Base-by-base conservation (phyloP, 139 green algal species). In the Chlamydomonas asymmetrica region DNA sequence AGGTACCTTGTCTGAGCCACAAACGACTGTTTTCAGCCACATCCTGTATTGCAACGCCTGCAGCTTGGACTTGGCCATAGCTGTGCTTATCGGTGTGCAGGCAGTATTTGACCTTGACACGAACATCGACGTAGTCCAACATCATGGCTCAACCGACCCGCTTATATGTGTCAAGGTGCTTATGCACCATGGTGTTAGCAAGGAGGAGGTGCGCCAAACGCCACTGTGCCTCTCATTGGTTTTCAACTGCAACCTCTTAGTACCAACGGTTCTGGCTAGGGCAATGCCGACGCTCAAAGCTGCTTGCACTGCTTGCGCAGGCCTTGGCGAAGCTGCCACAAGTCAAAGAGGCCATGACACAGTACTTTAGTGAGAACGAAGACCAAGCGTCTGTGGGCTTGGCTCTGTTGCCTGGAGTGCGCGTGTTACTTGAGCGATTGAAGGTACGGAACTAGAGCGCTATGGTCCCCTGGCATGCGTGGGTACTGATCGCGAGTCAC, bases 131-230 rank as follows among this genome's bases (percentile, higher is more conserved):
- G 79, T 80, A 22, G 56, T 76, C 8, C 20, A 35, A 22, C 70
- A 80, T 29, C 75, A 87, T 20, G 81, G 75, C 23, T 73, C 56
- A 37, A 85, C 86, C 1, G 88, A 91, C 52, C 85, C 88, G 0
- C 79, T 92, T 8, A 89, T 91, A 38, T 49, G 82, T 0, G 74
- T 91, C 66, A 87, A 87, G 72, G 84, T 92, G 5, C 39, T 90
- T 31, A 68, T 84, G 43, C 71, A 83, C 65, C 80, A 88, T 35
- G 83, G 85, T 31, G 75, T 92, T 0, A n/a, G 35, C n/a, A 87
- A 84, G 45, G 76, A 86, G 10, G 40, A 88, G 84, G 86, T 88
- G 56, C 57, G 18, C 29, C 9, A 18, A 9, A 16, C 57, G 27
- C 29, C 13, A 64, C 57, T 18, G n/a, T n/a, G n/a, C n/a, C n/a